These are phyloP conservation scores for Hemerocallis citrina DNA, from an alignment of 106 monocot species.

Conservation along the genomic window DNA sequence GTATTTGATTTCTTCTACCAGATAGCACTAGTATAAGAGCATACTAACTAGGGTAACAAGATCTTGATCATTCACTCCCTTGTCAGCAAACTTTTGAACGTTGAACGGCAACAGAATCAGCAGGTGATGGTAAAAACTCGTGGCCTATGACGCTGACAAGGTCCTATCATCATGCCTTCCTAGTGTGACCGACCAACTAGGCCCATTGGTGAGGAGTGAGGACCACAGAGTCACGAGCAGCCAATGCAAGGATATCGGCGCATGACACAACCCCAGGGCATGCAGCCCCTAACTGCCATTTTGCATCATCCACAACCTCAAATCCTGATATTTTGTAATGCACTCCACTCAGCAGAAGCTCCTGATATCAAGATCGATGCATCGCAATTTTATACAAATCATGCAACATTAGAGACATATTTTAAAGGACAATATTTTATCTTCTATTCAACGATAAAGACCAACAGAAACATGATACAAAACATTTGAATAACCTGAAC, in stretches of 20 bases:
- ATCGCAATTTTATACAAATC: constrained; percentile 35
- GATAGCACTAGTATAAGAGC: too few relatives aligned
- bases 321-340: constrained; percentile 43
- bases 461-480: too few relatives aligned
- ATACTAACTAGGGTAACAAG: constrained; percentile 59
- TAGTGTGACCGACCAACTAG: constrained; percentile 47
- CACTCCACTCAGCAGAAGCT: constrained; percentile 39
- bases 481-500: constrained; percentile 41
- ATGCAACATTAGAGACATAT: not conserved
- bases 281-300: constrained; percentile 33
- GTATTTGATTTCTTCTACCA: too few relatives aligned
- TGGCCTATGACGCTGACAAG: constrained; percentile 40
- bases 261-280: constrained; percentile 59
- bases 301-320: constrained; percentile 53
- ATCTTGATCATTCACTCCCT: constrained; percentile 49
- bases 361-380: constrained; percentile 51
- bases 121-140: constrained; percentile 32
- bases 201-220: constrained; percentile 48
- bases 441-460: too few relatives aligned
- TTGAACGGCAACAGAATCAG: constrained; percentile 48
- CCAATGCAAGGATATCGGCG: constrained; percentile 47
- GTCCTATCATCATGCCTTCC: constrained; percentile 52
- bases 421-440: too few relatives aligned
- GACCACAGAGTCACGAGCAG: constrained; percentile 51
- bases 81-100: constrained; percentile 53